Evolutionary conservation across 1,139 yeast genomes (phyloP).

Genomic region (Suhomyces anneliseae): DNA sequence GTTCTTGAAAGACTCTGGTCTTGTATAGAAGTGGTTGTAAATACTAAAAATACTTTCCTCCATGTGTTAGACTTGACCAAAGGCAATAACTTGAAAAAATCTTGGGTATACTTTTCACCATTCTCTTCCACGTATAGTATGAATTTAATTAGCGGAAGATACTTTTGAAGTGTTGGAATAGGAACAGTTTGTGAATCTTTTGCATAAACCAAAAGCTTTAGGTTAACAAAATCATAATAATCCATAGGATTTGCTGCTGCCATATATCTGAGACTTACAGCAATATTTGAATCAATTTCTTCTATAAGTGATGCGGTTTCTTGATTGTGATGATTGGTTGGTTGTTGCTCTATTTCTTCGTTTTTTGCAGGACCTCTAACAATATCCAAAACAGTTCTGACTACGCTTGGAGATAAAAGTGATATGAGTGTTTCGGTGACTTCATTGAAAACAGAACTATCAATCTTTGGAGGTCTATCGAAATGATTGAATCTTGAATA

Average conservation of each 20-base stretch:
- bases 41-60: conserved; percentile 52
- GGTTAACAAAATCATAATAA: conserved; percentile 42
- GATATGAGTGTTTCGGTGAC: conserved; percentile 14
- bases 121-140: conserved; percentile 43
- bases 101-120: conserved; percentile 38
- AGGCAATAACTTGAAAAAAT: conserved; percentile 40
- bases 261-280: conserved; percentile 47
- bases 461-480: conserved; percentile 14
- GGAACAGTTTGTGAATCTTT: conserved; percentile 42
- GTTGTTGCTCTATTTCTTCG: conserved; percentile 1
- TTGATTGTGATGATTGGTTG: conserved; percentile 2
- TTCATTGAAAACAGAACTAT: conserved; percentile 5
- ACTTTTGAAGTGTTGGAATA: conserved; percentile 38
- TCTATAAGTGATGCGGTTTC: conserved; percentile 7
- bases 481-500: conserved; percentile 17
- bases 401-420: conserved; percentile 15
- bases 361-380: conserved; percentile 10
- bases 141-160: conserved; percentile 52
- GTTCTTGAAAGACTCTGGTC: conserved; percentile 63
- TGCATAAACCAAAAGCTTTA: conserved; percentile 36
- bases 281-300: conserved; percentile 49
- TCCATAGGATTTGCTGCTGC: conserved; percentile 58
- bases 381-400: conserved; percentile 14
- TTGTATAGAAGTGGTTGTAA: conserved; percentile 49
- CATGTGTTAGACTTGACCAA: conserved; percentile 52